Evolutionary conservation across 768 basidiomycete species (phyloP).

Genomic region (Phaeolepiota aurea): DNA sequence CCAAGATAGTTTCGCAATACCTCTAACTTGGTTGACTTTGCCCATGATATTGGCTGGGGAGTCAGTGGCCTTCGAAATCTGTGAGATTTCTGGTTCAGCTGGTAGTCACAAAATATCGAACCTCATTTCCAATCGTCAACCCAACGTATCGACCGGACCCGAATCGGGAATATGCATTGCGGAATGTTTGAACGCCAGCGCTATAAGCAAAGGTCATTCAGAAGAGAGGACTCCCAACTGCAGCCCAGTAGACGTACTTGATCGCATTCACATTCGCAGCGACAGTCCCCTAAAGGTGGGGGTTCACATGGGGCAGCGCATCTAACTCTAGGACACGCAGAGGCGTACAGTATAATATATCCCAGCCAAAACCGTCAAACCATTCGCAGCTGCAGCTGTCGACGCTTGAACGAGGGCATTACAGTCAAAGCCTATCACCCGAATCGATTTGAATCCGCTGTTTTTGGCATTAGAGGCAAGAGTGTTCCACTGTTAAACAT

Average conservation of each 20-base stretch:
- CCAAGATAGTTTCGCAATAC: no score
- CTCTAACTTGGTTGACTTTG: constrained; percentile 25
- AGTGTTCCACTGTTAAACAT: constrained; percentile 21
- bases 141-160: constrained; percentile 23
- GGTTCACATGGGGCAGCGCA: neutral
- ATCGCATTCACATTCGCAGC: constrained; percentile 16
- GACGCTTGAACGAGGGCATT: constrained; percentile 25
- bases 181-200: constrained; percentile 26
- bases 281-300: constrained; percentile 18
- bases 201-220: constrained; percentile 10
- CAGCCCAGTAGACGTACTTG: constrained; percentile 13
- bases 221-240: neutral
- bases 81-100: neutral
- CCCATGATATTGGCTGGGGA: constrained; percentile 21
- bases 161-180: constrained; percentile 19
- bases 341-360: constrained; percentile 20
- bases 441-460: constrained; percentile 24
- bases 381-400: constrained; percentile 20
- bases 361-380: constrained; percentile 23
- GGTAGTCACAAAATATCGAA: constrained; percentile 1
- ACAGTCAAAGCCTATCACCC: constrained; percentile 28
- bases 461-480: constrained; percentile 20
- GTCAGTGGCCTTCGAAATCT: constrained; percentile 25
- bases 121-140: constrained; percentile 30
- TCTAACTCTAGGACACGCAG: neutral